Evolutionary conservation across 2,329 filamentous ascomycete genomes (phyloP).

Genomic region (Aspergillus neoniger): DNA sequence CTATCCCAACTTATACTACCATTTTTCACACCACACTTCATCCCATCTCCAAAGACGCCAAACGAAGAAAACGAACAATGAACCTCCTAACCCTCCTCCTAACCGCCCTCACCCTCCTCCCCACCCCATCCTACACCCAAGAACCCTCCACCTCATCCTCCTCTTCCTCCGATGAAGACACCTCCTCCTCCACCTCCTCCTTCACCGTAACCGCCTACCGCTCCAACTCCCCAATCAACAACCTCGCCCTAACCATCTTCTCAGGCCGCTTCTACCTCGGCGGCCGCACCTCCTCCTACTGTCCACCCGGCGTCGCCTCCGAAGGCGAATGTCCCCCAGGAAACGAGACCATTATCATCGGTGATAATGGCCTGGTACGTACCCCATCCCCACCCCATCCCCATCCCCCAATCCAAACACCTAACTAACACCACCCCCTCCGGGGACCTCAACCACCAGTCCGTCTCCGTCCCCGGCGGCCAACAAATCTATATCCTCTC

Average conservation of each 20-base stretch:
- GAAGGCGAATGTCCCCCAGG: constrained; percentile 43
- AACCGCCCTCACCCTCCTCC: neutral
- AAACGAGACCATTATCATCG: constrained; percentile 50
- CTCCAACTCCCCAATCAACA: constrained; percentile 52
- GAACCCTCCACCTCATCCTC: neutral
- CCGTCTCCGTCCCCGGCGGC: constrained; percentile 61
- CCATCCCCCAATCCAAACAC: neutral
- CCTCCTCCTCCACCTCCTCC: constrained; percentile 15
- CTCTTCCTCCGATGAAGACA: neutral
- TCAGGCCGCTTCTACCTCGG: constrained; percentile 53
- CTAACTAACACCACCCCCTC: neutral
- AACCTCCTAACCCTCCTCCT: neutral
- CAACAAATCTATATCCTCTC: constrained; percentile 61
- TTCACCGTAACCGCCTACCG: constrained; percentile 48
- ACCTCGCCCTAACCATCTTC: constrained; percentile 48
- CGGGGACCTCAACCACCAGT: constrained; percentile 31
- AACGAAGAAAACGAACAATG: neutral
- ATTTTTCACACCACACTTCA: neutral
- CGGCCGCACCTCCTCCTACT: constrained; percentile 49
- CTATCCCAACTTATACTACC: no score
- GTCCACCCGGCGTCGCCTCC: constrained; percentile 43
- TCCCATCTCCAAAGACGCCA: neutral
- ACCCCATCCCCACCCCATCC: constrained; percentile 6
- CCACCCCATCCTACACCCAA: neutral
- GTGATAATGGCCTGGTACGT: constrained; percentile 39